A percentile compares a stretch with the other conserved stretches of the same genome.
phyloP scores from a whole-genome alignment of 768 basidiomycete species.

The Leccinum rimulosum region DNA sequence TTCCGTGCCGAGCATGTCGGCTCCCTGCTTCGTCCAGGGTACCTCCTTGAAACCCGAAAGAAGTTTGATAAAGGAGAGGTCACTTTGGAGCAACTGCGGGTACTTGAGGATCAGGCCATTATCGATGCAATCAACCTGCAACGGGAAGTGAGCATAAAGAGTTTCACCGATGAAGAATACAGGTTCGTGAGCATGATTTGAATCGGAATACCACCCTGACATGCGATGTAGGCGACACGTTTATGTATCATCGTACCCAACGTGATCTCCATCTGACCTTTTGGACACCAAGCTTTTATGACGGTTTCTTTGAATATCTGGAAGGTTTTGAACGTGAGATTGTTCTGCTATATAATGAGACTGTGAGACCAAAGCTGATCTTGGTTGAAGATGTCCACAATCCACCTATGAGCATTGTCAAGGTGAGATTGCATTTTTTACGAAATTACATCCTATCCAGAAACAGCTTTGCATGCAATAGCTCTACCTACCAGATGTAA shows the following conservation, averaged over 20 bases:
- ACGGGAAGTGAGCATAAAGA: background rate
- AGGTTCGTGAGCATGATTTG: background rate
- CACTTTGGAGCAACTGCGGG: background rate
- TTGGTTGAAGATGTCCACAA: conserved; percentile 17
- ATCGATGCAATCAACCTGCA: background rate
- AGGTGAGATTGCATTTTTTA: conserved; percentile 6
- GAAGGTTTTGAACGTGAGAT: conserved; percentile 26
- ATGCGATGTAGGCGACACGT: conserved; percentile 23
- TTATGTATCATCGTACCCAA: conserved; percentile 6
- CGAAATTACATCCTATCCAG: no score
- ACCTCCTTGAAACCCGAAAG: background rate
- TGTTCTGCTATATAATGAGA: background rate
- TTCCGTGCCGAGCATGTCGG: background rate
- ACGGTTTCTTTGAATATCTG: conserved; percentile 28
- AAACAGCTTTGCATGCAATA: conserved; percentile 2
- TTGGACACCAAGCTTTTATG: conserved; percentile 21
- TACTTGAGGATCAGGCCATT: background rate
- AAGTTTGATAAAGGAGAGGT: background rate
- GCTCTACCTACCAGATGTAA: conserved; percentile 28
- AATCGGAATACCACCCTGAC: conserved; percentile 2
- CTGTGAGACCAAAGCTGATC: background rate
- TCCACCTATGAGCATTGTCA: conserved; percentile 29
- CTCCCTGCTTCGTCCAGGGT: background rate
- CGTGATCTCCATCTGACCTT: background rate
- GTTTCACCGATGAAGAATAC: background rate